Evolutionary conservation across 345 rosid species (phyloP).

Genomic region (Salix suchowensis): DNA sequence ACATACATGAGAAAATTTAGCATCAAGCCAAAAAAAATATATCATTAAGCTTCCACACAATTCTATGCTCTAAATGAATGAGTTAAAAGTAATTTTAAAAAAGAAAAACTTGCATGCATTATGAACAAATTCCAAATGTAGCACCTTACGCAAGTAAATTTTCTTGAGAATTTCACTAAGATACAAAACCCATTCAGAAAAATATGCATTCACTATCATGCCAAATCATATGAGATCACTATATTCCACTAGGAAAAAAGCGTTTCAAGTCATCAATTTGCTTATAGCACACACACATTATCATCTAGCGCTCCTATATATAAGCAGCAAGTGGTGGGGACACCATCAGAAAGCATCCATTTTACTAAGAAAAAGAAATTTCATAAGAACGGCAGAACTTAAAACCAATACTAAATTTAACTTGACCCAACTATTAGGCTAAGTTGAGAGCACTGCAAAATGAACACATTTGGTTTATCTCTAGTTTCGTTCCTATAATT

Average conservation of each 20-base stretch:
- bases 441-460: neutral
- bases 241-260: neutral
- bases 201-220: neutral
- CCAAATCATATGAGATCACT: neutral
- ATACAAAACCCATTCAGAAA: neutral
- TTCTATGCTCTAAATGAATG: no score
- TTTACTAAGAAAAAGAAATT: neutral
- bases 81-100: neutral
- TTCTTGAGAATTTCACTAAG: neutral
- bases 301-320: neutral
- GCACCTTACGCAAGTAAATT: neutral
- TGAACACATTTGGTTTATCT: neutral
- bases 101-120: neutral
- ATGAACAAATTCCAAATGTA: neutral
- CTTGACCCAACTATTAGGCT: no score
- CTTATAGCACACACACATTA: no score
- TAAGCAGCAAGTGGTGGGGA: neutral
- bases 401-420: no score
- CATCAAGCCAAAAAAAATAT: neutral
- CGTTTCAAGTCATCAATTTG: neutral
- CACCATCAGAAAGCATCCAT: neutral
- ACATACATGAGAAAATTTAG: slow-evolving; percentile 7
- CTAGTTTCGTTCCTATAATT: neutral
- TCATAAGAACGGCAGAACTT: no score
- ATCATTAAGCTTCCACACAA: no score